Evolutionary conservation across 2,329 filamentous ascomycete species (phyloP), one percentile per base, ranked within the genome.

Genomic region (Orbilia ellipsospora): DNA sequence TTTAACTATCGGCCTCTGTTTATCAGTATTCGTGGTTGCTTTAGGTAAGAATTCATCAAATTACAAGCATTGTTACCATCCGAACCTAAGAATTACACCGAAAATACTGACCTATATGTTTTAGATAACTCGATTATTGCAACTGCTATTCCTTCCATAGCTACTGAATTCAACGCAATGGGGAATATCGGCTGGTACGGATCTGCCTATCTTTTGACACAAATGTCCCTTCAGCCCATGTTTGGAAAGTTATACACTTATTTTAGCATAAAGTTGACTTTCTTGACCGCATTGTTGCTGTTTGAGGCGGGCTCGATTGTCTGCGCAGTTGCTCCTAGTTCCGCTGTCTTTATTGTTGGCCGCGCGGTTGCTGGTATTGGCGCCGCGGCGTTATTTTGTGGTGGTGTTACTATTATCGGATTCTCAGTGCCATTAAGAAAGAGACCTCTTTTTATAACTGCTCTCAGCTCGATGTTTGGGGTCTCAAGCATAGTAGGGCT

Each of bases 301-400:
- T 78, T 78, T 60, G 72, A 78, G 44, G 44, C 72, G 40, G 87
- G 87, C 1, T 88, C 86, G 6, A 82, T 83, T 23, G 81, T 87
- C 42, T 89, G 87, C 73, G 87, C 85, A 54, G 84, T 85, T 1
- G 87, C 87, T 0, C 85, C 84, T 0, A 82, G 79, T 2, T 86
- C 85, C 15, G 82, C 82, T 1, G 83, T 84, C 40, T 84, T 88
- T 59, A 87, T 88, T 61, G 81, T 87, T 3, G 86, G 86, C 1
- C 83, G 86, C 15, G 85, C 86, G 18, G 79, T 88, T 55, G 84
- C 85, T 20, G 86, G 86, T 60, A 73, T 87, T 3, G 87, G 87
- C 0, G 70, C 70, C 28, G 50, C 70, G 0, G 70, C 70, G 0
- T 40, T 87, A 61, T 85, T 86, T 64, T 85, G 84, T 0, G 86